Percentiles rank a stretch among this genome's conserved stretches.
Evolutionary conservation across 202 grass and related monocot species (phyloP).

Genomic region (Panicum virgatum): DNA sequence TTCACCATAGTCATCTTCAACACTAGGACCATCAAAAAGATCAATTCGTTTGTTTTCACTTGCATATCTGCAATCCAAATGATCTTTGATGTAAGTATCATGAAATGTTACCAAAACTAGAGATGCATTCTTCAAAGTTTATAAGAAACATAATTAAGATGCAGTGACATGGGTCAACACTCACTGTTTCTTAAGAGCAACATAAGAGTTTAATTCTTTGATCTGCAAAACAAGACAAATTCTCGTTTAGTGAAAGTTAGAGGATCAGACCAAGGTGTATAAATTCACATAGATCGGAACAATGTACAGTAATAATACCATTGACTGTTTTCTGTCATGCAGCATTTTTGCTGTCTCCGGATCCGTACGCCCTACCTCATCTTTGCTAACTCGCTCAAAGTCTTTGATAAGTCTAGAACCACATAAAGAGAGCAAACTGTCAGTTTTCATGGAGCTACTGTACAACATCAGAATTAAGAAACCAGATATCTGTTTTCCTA

Average conservation of each 20-base stretch:
- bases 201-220: slow-evolving; percentile 95
- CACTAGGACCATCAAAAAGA: slow-evolving; percentile 77
- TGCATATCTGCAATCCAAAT: slow-evolving; percentile 60
- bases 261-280: slow-evolving; percentile 18
- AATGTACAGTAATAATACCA: slow-evolving; percentile 45
- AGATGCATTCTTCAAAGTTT: neutral
- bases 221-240: slow-evolving; percentile 68
- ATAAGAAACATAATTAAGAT: neutral
- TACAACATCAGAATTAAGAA: slow-evolving; percentile 14
- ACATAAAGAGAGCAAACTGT: neutral
- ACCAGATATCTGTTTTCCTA: neutral
- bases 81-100: slow-evolving; percentile 13
- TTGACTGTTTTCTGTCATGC: slow-evolving; percentile 86
- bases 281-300: neutral
- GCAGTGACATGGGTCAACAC: slow-evolving; percentile 40
- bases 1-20: slow-evolving; percentile 86
- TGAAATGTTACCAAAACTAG: neutral
- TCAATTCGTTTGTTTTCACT: slow-evolving; percentile 88
- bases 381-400: slow-evolving; percentile 83
- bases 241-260: slow-evolving; percentile 13
- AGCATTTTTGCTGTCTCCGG: slow-evolving; percentile 62
- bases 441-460: neutral
- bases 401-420: slow-evolving; percentile 90
- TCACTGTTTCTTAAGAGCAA: slow-evolving; percentile 99
- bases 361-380: slow-evolving; percentile 53